Conservation (phyloP, 495 filamentous ascomycete genomes). For the Penicillium canescens region DNA sequence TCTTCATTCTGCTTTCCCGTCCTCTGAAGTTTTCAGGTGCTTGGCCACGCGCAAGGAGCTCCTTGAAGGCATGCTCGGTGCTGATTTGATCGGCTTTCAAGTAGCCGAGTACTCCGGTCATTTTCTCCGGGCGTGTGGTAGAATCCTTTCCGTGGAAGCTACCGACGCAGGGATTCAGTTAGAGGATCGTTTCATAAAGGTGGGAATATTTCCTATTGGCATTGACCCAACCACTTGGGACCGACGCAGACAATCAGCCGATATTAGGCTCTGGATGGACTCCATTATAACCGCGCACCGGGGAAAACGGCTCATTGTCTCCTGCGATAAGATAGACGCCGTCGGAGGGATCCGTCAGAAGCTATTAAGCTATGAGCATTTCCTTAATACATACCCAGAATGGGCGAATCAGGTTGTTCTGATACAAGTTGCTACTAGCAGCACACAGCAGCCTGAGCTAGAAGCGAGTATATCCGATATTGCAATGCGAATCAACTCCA, state of each 20-base stretch:
- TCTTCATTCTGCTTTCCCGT: slow-evolving; percentile 90
- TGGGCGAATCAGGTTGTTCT: slow-evolving; percentile 85
- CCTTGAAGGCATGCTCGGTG: slow-evolving; percentile 85
- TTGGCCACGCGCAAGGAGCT: slow-evolving; percentile 80
- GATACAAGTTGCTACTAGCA: slow-evolving; percentile 89
- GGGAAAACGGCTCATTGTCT: slow-evolving; percentile 86
- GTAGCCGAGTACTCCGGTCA: slow-evolving; percentile 89
- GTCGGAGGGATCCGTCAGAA: slow-evolving; percentile 91
- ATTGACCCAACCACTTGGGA: slow-evolving; percentile 79
- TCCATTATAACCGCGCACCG: slow-evolving; percentile 76
- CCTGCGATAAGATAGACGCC: slow-evolving; percentile 88
- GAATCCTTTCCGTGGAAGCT: slow-evolving; percentile 81
- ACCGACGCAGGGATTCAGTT: slow-evolving; percentile 83
- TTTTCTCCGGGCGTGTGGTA: slow-evolving; percentile 90
- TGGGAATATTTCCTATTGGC: slow-evolving; percentile 64
- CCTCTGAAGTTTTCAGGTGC: slow-evolving; percentile 91
- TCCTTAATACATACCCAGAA: slow-evolving; percentile 87
- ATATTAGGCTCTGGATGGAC: slow-evolving; percentile 74
- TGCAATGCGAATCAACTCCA: slow-evolving; percentile 86
- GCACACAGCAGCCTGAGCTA: slow-evolving; percentile 80
- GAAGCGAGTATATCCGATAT: slow-evolving; percentile 88
- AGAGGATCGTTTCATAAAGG: slow-evolving; percentile 90
- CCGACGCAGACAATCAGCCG: slow-evolving; percentile 64
- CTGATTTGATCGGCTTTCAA: slow-evolving; percentile 92
- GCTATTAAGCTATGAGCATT: slow-evolving; percentile 89